Conservation (phyloP, 192 early-diverging fungal genomes). For the Funneliformis geosporum region DNA sequence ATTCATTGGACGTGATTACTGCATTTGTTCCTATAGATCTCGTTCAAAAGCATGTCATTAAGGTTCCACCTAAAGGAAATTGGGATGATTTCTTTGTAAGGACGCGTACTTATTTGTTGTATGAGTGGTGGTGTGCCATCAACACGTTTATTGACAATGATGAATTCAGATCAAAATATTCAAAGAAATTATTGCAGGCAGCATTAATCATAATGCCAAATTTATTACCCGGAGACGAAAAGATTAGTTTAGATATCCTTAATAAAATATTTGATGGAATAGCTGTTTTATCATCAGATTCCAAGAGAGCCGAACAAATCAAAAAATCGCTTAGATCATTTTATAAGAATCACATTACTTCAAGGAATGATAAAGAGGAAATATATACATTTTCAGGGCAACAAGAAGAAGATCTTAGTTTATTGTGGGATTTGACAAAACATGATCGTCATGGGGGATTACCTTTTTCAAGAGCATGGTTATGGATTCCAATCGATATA, state of each 20-base stretch:
- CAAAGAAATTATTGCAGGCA: neutral
- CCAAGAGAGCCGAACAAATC: neutral
- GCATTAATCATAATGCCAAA: neutral
- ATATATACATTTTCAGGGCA: neutral
- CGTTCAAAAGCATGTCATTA: neutral
- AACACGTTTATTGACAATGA: neutral
- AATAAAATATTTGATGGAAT: slow-evolving; percentile 1
- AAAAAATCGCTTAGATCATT: slow-evolving; percentile 11
- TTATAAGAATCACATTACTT: slow-evolving; percentile 17
- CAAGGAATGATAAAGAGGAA: neutral
- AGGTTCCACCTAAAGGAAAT: neutral
- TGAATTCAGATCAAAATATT: neutral
- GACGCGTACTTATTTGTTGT: slow-evolving; percentile 12
- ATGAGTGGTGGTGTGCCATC: slow-evolving; percentile 20
- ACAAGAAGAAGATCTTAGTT: neutral
- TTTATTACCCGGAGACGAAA: slow-evolving; percentile 25
- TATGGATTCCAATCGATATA: slow-evolving; percentile 26
- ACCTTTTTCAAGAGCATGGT: slow-evolving; percentile 12
- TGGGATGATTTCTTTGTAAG: slow-evolving; percentile 30
- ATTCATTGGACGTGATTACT: neutral
- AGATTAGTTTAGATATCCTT: slow-evolving; percentile 2
- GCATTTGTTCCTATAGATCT: neutral
- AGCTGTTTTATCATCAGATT: neutral
- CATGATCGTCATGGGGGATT: neutral
- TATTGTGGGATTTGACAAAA: slow-evolving; percentile 1